Conservation (phyloP, 345 rosid genomes). For the Salix udensis region DNA sequence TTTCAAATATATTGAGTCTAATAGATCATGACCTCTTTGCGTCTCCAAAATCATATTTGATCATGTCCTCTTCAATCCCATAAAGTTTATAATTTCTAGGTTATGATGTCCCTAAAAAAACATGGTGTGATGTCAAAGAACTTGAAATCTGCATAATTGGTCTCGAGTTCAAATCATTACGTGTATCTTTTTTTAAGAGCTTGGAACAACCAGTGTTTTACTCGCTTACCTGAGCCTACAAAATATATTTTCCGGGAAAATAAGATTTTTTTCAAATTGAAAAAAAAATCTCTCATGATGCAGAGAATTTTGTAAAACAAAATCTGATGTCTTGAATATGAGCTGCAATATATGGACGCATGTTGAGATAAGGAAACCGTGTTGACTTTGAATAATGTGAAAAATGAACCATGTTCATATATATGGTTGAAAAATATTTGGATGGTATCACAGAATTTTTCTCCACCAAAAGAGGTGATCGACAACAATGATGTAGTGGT, state of each 20-base stretch:
- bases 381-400: not conserved
- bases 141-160: fast-evolving
- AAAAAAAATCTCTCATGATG: not conserved
- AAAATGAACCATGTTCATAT: not conserved
- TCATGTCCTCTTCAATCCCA: not conserved
- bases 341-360: not conserved
- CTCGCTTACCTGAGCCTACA: fast-evolving
- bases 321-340: not conserved
- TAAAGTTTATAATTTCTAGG: not conserved
- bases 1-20: not conserved
- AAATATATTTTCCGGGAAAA: fast-evolving
- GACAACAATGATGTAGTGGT: not conserved
- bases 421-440: not conserved
- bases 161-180: too few species aligned
- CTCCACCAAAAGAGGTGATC: not conserved
- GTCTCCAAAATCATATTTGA: not conserved
- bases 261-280: too few species aligned
- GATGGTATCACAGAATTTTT: not conserved
- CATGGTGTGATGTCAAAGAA: too few species aligned
- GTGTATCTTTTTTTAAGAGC: too few species aligned
- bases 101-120: fast-evolving
- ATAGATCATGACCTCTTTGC: not conserved
- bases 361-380: not conserved
- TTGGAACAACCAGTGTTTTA: fast-evolving
- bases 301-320: not conserved